Percentiles rank a stretch among this genome's conserved stretches.
phyloP scores from a whole-genome alignment of 2,329 filamentous ascomycete species.

The Trichoderma semiorbis region DNA sequence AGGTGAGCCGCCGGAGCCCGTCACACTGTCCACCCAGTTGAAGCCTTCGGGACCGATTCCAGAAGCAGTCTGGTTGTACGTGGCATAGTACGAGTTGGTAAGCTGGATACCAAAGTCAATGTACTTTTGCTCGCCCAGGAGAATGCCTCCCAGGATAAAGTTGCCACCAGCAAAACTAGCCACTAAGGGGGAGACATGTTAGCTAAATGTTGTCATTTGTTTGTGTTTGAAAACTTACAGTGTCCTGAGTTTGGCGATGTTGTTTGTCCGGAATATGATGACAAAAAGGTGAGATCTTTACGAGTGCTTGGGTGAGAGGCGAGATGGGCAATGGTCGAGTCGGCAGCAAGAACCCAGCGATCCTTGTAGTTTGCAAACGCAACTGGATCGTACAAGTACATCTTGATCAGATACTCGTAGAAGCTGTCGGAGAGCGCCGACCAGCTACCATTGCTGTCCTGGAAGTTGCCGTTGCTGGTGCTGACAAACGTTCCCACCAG shows the following conservation, averaged over 20 bases:
- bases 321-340: conserved; percentile 71
- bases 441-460: conserved; percentile 70
- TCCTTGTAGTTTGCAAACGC: conserved; percentile 65
- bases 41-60: conserved; percentile 75
- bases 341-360: conserved; percentile 70
- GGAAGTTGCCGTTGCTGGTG: conserved; percentile 62
- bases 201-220: not conserved
- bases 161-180: conserved; percentile 83
- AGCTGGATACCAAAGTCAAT: conserved; percentile 70
- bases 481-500: conserved; percentile 67
- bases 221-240: conserved; percentile 34
- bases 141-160: conserved; percentile 76
- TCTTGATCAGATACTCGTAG: conserved; percentile 90
- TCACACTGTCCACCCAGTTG: conserved; percentile 52
- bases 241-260: conserved; percentile 48
- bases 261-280: conserved; percentile 49
- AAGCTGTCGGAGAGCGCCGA: conserved; percentile 73
- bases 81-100: conserved; percentile 68
- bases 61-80: conserved; percentile 65
- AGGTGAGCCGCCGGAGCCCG: conserved; percentile 40
- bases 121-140: conserved; percentile 63
- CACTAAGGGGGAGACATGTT: conserved; percentile 39
- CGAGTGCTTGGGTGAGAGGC: conserved; percentile 63
- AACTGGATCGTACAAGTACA: conserved; percentile 73
- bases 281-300: conserved; percentile 70